A percentile compares a stretch with the other conserved stretches of the same genome.
Conservation (phyloP, 495 filamentous ascomycete species). For the Neurospora sp. region DNA sequence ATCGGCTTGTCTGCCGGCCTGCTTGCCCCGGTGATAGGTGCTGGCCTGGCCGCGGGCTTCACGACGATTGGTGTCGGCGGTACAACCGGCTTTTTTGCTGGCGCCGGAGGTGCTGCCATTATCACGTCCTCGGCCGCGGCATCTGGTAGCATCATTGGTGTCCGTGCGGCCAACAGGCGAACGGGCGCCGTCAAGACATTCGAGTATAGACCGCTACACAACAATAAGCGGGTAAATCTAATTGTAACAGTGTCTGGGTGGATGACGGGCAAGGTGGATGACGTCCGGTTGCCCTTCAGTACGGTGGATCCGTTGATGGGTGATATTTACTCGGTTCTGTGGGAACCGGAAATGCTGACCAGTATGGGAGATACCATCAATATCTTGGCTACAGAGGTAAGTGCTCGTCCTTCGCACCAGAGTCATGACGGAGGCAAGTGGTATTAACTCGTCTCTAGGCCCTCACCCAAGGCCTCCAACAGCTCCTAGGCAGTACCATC, state of each 20-base stretch:
- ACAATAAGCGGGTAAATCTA: constrained; percentile 93
- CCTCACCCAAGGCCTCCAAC: constrained; percentile 89
- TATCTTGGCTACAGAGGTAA: constrained; percentile 92
- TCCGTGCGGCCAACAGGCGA: constrained; percentile 72
- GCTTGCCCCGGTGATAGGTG: constrained; percentile 87
- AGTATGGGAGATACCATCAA: constrained; percentile 98
- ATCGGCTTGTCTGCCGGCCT: constrained; percentile 92
- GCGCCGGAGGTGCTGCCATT: constrained; percentile 82
- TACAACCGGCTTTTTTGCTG: constrained; percentile 81
- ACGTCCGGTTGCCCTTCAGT: constrained; percentile 88
- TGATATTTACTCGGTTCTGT: constrained; percentile 92
- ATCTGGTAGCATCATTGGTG: constrained; percentile 75
- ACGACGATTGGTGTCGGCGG: constrained; percentile 89
- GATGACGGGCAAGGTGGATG: constrained; percentile 97
- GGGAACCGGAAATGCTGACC: constrained; percentile 96
- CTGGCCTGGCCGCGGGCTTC: constrained; percentile 88
- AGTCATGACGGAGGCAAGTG: not conserved
- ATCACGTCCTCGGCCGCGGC: constrained; percentile 87
- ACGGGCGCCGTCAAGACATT: constrained; percentile 91
- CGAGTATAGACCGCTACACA: constrained; percentile 91
- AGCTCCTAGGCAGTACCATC: constrained; percentile 86
- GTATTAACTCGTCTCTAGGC: constrained; percentile 43
- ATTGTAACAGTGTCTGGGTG: constrained; percentile 94
- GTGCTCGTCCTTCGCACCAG: constrained; percentile 6
- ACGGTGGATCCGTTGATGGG: constrained; percentile 98